These are phyloP conservation scores for Nematocida displodere DNA, from an alignment of 371 early-diverging fungal species.

Conservation along the genomic window DNA sequence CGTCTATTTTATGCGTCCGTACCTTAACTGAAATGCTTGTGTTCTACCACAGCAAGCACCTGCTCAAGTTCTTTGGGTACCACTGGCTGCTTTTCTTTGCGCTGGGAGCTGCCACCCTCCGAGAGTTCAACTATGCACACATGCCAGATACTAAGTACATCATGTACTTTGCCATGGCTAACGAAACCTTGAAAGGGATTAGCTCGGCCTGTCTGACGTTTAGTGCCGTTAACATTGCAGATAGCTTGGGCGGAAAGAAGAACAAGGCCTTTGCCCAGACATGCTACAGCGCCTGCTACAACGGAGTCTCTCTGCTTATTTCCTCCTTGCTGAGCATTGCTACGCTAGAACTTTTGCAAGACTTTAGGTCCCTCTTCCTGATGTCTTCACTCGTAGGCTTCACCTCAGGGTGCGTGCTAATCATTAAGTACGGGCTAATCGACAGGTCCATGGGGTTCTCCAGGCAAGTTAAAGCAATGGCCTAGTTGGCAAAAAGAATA, in stretches of 20 bases:
- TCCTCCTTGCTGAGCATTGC: constrained; percentile 39
- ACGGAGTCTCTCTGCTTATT: constrained; percentile 37
- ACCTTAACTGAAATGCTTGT: constrained; percentile 46
- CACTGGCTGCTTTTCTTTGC: constrained; percentile 41
- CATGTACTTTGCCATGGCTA: background rate
- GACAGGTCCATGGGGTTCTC: background rate
- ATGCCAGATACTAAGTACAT: background rate
- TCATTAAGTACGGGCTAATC: constrained; percentile 41
- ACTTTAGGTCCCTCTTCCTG: constrained; percentile 47
- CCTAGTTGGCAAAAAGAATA: too few species aligned
- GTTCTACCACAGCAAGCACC: constrained; percentile 47
- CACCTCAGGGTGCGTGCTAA: constrained; percentile 11
- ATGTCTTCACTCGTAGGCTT: constrained; percentile 33
- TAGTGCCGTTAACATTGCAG: constrained; percentile 48
- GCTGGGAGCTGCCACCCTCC: constrained; percentile 29
- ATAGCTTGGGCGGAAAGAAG: constrained; percentile 3
- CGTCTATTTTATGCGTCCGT: constrained; percentile 40
- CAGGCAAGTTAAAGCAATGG: too few species aligned
- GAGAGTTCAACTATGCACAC: constrained; percentile 46
- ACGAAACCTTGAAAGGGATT: constrained; percentile 46
- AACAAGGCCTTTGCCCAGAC: constrained; percentile 47
- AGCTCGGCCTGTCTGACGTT: constrained; percentile 42
- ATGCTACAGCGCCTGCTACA: constrained; percentile 45
- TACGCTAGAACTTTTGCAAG: constrained; percentile 1
- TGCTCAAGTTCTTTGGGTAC: constrained; percentile 50